Evolutionary conservation across 78 protist species (phyloP).

Genomic region (Dictyostelium intermedium): DNA sequence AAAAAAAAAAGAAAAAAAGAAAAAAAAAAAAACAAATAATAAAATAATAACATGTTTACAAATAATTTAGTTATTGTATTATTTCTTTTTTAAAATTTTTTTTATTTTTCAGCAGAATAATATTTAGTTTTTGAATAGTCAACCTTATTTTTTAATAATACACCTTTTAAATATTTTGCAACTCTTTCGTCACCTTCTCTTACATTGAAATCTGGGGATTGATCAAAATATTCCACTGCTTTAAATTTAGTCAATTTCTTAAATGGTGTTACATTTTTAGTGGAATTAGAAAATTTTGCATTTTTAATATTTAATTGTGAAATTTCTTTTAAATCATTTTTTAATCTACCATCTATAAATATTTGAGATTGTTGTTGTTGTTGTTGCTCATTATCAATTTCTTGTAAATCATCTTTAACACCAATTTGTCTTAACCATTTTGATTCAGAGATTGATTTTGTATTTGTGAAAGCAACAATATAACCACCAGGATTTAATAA

Average conservation of each 20-base stretch:
- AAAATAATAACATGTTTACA: background rate
- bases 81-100: background rate
- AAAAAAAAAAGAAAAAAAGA: background rate
- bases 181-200: conserved; percentile 21
- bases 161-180: conserved; percentile 15
- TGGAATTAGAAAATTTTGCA: conserved; percentile 2
- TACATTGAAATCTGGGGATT: conserved; percentile 10
- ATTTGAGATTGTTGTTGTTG: background rate
- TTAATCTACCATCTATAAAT: background rate
- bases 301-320: conserved; percentile 7
- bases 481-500: conserved; percentile 48
- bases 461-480: conserved; percentile 17
- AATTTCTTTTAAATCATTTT: background rate
- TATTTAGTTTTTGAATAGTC: conserved; percentile 31
- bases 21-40: background rate
- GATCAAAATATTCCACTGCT: background rate
- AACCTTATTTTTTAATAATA: conserved; percentile 45
- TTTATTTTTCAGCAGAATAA: background rate
- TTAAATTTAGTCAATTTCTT: conserved; percentile 2
- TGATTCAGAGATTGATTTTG: background rate
- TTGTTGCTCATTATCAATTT: background rate
- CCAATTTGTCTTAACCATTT: conserved; percentile 59
- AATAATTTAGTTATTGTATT: background rate
- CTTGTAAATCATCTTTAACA: background rate
- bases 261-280: background rate